A percentile compares a stretch with the other conserved stretches of the same genome.
phyloP scores from a whole-genome alignment of 208 protist genomes.

The Borovskyia barvae region DNA sequence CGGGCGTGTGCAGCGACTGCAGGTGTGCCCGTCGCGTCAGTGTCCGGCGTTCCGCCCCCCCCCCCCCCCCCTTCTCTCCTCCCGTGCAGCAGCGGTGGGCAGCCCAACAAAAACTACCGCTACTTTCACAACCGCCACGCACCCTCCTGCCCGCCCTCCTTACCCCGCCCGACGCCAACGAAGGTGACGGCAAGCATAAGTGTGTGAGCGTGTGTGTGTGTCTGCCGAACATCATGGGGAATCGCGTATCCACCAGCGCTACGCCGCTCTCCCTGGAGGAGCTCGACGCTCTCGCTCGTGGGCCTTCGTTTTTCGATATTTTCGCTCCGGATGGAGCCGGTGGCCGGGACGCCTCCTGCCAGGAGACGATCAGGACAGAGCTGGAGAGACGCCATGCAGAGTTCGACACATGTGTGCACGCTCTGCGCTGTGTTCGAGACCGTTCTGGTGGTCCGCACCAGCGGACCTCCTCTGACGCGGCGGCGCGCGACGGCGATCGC shows the following conservation, averaged over 20 bases:
- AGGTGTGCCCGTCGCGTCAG: no score
- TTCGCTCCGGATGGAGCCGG: not conserved
- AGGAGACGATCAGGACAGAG: conserved; percentile 11
- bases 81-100: no score
- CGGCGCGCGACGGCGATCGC: not conserved
- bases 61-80: no score
- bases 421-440: conserved; percentile 21
- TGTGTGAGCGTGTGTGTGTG: no score
- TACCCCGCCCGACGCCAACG: no score
- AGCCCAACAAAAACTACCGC: no score
- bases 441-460: conserved; percentile 1
- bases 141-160: no score
- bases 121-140: no score
- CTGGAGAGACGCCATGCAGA: conserved; percentile 21
- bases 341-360: not conserved
- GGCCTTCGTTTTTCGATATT: conserved; percentile 4
- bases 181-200: no score
- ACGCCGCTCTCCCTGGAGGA: conserved; percentile 50
- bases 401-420: conserved; percentile 24
- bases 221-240: conserved; percentile 44
- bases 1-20: no score
- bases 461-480: not conserved
- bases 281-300: conserved; percentile 19
- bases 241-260: conserved; percentile 47
- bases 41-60: no score